Evolutionary conservation across 2,329 filamentous ascomycete species (phyloP).

Genomic region (Phyllosticta capitalensis): DNA sequence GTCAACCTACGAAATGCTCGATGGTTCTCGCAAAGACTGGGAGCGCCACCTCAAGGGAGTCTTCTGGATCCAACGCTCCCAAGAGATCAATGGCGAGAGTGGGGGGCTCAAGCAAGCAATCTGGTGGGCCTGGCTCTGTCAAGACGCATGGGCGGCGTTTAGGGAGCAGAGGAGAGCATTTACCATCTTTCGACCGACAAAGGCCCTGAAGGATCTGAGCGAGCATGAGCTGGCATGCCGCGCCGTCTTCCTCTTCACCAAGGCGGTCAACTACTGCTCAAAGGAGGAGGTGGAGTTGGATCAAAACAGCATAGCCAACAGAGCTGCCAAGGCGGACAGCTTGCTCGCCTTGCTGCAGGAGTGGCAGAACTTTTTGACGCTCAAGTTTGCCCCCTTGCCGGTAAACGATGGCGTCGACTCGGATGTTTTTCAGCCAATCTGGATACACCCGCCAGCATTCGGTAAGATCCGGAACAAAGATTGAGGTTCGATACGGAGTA

Average conservation of each 20-base stretch:
- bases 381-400: conserved; percentile 36
- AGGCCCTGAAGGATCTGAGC: conserved; percentile 38
- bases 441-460: conserved; percentile 42
- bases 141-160: conserved; percentile 57
- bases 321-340: conserved; percentile 38
- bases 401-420: neutral
- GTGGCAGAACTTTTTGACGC: conserved; percentile 37
- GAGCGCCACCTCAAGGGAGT: conserved; percentile 54
- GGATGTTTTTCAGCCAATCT: conserved; percentile 35
- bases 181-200: conserved; percentile 49
- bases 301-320: conserved; percentile 28
- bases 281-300: conserved; percentile 38
- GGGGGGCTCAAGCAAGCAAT: conserved; percentile 48
- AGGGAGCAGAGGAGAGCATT: conserved; percentile 47
- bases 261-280: conserved; percentile 50
- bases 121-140: conserved; percentile 59
- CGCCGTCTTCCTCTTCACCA: conserved; percentile 46
- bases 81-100: conserved; percentile 50
- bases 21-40: conserved; percentile 48
- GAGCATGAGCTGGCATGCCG: conserved; percentile 45
- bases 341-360: conserved; percentile 42
- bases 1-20: conserved; percentile 57
- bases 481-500: neutral
- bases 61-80: conserved; percentile 58
- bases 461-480: conserved; percentile 16